Evolutionary conservation across 202 grass and related monocot species (phyloP).

Genomic region (Tripidium arundinaceum): DNA sequence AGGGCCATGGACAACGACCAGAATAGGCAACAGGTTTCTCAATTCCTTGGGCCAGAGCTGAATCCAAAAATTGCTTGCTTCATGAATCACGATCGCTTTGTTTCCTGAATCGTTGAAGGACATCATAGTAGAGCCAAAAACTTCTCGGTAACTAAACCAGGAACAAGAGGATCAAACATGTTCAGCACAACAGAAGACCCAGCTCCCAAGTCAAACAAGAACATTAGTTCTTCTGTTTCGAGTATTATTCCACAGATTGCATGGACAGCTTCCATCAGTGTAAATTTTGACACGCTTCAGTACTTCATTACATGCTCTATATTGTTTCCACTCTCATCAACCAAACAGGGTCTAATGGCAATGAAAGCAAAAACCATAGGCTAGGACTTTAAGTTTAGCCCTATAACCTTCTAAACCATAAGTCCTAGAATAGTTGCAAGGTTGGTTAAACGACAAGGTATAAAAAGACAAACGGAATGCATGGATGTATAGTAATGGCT

Average conservation of each 20-base stretch:
- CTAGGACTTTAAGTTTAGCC: too few relatives aligned
- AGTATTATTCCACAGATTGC: constrained; percentile 7
- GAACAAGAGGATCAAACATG: not conserved
- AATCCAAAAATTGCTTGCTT: not conserved
- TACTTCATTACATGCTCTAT: not conserved
- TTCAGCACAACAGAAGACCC: not conserved
- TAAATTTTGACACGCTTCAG: not conserved
- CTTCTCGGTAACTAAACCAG: not conserved
- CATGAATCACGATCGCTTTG: too few relatives aligned
- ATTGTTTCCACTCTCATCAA: not conserved
- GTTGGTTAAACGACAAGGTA: too few relatives aligned
- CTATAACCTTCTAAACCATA: too few relatives aligned
- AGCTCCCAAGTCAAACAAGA: not conserved
- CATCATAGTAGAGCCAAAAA: not conserved
- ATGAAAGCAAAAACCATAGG: too few relatives aligned
- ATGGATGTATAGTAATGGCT: too few relatives aligned
- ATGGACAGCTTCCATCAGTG: not conserved
- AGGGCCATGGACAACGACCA: not conserved
- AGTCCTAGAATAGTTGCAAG: too few relatives aligned
- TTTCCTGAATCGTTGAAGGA: not conserved
- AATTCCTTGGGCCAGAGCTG: not conserved
- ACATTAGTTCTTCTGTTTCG: not conserved
- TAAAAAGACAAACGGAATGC: too few relatives aligned
- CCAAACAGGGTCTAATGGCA: too few relatives aligned
- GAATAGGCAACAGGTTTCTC: not conserved